Evolutionary conservation across 2,329 filamentous ascomycete species (phyloP).

Genomic region (Botryotinia convoluta): DNA sequence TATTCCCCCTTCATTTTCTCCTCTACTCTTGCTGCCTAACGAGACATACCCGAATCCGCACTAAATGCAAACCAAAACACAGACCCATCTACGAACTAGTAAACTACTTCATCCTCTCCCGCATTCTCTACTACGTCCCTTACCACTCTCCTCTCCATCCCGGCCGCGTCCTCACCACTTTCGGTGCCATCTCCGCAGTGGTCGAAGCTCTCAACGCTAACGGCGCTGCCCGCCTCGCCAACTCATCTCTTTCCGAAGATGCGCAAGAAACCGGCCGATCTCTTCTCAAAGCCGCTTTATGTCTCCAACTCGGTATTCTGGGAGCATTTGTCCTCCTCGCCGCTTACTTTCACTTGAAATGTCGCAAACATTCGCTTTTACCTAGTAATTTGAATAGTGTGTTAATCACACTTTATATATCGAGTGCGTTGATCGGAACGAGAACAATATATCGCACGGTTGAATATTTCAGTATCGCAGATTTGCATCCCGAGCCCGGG

Average conservation of each 20-base stretch:
- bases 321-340: slow-evolving; percentile 49
- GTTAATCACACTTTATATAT: slow-evolving; percentile 52
- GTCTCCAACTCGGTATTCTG: slow-evolving; percentile 55
- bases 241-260: slow-evolving; percentile 42
- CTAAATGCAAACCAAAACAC: not conserved
- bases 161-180: slow-evolving; percentile 46
- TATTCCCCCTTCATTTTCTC: not conserved
- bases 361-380: slow-evolving; percentile 38
- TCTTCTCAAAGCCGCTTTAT: slow-evolving; percentile 50
- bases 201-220: slow-evolving; percentile 50
- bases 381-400: slow-evolving; percentile 32
- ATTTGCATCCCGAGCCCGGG: slow-evolving; percentile 40
- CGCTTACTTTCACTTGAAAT: slow-evolving; percentile 48
- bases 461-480: slow-evolving; percentile 55
- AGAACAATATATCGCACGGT: slow-evolving; percentile 57
- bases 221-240: slow-evolving; percentile 49
- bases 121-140: slow-evolving; percentile 59
- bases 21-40: not conserved
- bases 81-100: slow-evolving; percentile 59
- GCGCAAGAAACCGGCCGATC: slow-evolving; percentile 45
- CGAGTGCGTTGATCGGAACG: slow-evolving; percentile 48
- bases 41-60: not conserved
- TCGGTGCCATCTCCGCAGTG: slow-evolving; percentile 46
- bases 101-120: slow-evolving; percentile 60
- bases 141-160: slow-evolving; percentile 54